Base-by-base conservation (phyloP, 805 yeast species). In the Lipomyces yamadae region DNA sequence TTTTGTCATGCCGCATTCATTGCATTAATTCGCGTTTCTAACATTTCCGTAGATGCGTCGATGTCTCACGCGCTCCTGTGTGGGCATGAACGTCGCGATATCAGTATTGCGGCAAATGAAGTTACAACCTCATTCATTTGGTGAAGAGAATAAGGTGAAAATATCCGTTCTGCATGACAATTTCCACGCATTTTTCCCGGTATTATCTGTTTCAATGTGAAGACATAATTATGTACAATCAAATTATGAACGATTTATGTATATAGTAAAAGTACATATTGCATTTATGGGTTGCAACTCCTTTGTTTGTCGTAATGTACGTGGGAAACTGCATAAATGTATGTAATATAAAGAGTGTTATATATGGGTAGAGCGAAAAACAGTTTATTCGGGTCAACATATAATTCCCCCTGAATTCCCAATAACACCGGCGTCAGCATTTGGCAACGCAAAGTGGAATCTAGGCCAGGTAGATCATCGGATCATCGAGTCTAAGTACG, bases 121-220 rank as follows among this genome's bases (percentile, higher is more conserved):
- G 7, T 52, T 63, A 8, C 18, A 33, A 29, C 24, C 35, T 50
- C 60, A 37, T n/a, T 30, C 50, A 32, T 24, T 18, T 4, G 37
- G 29, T 13, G 39, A 48, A 8, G 52, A 30, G n/a, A 45, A 60
- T 33, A 30, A 34, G 13, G 18, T 45, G 58, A 65, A 62, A 29
- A 56, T 80, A 5, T 68, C 62, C 4, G 68, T 81, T 34, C 75
- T 75, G 55, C 75, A 74, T 11, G 74, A 77, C 11, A 77, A 78
- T 6, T 81, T 77, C 71, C 86, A 84, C 72, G 75, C 79, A 62
- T 84, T 80, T 72, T 85, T 84, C 77, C 87, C 88, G 0, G 77
- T 76, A 11, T 62, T 76, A 3, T 68, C 62, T 39, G 52, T 56
- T 48, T 55, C 63, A 11, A 42, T 15, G 18, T n/a, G 48, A 15